Percentiles rank a stretch among this genome's conserved stretches.
Evolutionary conservation across 257 asterid species (phyloP).

Genomic region (Sherardia arvensis): DNA sequence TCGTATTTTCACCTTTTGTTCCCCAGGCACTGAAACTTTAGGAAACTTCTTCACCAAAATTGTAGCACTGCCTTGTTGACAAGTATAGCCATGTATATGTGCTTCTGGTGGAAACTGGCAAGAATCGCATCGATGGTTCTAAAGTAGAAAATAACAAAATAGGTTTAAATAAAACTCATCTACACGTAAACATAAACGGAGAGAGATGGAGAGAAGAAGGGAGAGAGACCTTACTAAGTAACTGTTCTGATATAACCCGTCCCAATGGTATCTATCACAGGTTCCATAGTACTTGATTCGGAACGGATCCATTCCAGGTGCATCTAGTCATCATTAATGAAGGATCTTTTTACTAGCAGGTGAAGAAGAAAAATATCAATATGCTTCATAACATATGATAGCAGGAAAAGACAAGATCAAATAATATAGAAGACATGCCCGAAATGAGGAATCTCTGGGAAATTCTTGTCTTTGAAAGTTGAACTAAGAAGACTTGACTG

Average conservation of each 20-base stretch:
- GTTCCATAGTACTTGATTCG: conserved; percentile 70
- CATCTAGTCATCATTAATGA: conserved; percentile 64
- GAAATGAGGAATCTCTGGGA: conserved; percentile 84
- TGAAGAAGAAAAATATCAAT: no score
- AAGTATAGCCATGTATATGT: conserved; percentile 70
- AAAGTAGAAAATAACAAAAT: conserved; percentile 12
- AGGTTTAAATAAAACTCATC: neutral
- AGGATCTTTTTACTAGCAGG: conserved; percentile 69
- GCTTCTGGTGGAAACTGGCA: conserved; percentile 75
- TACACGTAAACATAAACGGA: neutral
- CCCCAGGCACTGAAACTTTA: conserved; percentile 53
- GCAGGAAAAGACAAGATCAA: no score
- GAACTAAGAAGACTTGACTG: conserved; percentile 92
- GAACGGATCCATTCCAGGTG: conserved; percentile 52
- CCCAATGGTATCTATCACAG: conserved; percentile 74
- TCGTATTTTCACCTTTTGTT: conserved; percentile 64
- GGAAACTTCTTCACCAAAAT: conserved; percentile 48
- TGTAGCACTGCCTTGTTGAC: conserved; percentile 71
- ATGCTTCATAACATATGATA: no score
- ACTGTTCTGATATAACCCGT: conserved; percentile 49
- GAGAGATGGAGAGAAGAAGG: no score
- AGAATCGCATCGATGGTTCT: conserved; percentile 50
- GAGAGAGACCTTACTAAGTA: conserved; percentile 68
- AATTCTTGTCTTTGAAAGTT: conserved; percentile 87
- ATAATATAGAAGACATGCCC: no score